These are phyloP conservation scores for Chalciporus sphaerocephalus DNA, from an alignment of 768 basidiomycete species.

Conservation along the genomic window DNA sequence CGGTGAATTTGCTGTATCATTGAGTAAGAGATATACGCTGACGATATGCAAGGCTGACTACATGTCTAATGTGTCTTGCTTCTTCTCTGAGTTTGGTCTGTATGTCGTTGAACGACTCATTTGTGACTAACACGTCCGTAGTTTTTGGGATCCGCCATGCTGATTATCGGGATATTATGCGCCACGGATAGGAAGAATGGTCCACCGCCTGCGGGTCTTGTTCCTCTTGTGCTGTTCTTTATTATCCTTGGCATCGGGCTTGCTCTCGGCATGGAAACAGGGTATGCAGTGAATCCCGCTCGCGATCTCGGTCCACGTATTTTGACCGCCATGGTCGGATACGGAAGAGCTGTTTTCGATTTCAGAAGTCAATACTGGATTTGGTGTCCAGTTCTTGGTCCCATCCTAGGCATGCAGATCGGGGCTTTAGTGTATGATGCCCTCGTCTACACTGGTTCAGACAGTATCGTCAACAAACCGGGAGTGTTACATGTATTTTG, in stretches of 20 bases:
- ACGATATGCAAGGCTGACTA: constrained; percentile 34
- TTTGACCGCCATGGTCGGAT: constrained; percentile 70
- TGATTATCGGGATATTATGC: constrained; percentile 52
- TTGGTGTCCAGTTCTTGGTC: constrained; percentile 61
- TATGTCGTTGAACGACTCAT: background rate
- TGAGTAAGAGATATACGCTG: constrained; percentile 3
- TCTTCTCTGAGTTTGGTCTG: constrained; percentile 41
- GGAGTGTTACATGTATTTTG: constrained; percentile 20
- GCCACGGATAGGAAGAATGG: constrained; percentile 50
- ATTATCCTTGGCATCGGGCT: constrained; percentile 55
- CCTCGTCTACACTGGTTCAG: constrained; percentile 52
- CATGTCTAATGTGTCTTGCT: constrained; percentile 40
- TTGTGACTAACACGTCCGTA: constrained; percentile 20
- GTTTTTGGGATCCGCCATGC: constrained; percentile 53
- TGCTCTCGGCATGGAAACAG: constrained; percentile 61
- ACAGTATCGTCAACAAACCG: constrained; percentile 53
- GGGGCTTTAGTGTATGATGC: constrained; percentile 57
- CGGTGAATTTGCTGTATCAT: constrained; percentile 36
- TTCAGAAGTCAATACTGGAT: constrained; percentile 63
- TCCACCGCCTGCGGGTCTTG: constrained; percentile 45
- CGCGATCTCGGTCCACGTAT: constrained; percentile 69
- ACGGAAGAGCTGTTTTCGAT: constrained; percentile 39
- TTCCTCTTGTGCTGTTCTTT: constrained; percentile 54
- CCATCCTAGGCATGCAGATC: constrained; percentile 53
- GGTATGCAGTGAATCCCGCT: constrained; percentile 64